These are phyloP conservation scores for Isabelozyma gotoi DNA, from an alignment of 805 yeast genomes.

Conservation along the genomic window DNA sequence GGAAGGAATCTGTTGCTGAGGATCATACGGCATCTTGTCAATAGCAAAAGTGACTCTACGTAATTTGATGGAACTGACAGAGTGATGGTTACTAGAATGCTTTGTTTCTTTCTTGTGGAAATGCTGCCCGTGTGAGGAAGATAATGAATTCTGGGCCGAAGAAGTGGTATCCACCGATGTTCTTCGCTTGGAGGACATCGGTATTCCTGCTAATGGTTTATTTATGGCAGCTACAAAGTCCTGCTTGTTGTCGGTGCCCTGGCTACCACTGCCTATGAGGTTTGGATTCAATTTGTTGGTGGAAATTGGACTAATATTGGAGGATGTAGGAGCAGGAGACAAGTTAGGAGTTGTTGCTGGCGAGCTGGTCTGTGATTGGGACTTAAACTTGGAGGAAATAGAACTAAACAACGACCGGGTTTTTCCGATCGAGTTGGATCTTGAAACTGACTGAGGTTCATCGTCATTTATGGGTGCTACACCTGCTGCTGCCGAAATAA, in stretches of 20 bases:
- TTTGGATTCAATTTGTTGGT: conserved; percentile 2
- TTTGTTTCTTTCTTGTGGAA: conserved; percentile 12
- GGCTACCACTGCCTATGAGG: conserved; percentile 4
- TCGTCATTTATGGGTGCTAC: not conserved
- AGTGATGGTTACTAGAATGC: conserved; percentile 46
- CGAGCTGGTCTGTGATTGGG: conserved; percentile 2
- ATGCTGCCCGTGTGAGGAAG: too few relatives aligned
- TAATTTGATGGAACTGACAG: conserved; percentile 39
- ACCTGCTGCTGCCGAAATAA: conserved; percentile 7
- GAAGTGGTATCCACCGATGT: conserved; percentile 4
- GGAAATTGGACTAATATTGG: not conserved
- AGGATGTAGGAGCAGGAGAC: not conserved
- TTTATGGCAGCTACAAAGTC: conserved; percentile 22
- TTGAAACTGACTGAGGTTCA: conserved; percentile 12
- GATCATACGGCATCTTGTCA: conserved; percentile 71
- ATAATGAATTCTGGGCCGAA: not conserved
- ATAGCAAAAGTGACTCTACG: conserved; percentile 77
- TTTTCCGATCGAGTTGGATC: conserved; percentile 14
- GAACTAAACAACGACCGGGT: conserved; percentile 36
- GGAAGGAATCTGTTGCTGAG: conserved; percentile 67
- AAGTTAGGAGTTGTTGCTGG: conserved; percentile 4
- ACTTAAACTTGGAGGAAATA: conserved; percentile 40
- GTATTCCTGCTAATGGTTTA: conserved; percentile 25
- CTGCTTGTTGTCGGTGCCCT: conserved; percentile 7
- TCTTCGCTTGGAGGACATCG: conserved; percentile 7